Percentiles rank a stretch among this genome's conserved stretches.
phyloP scores from a whole-genome alignment of 2,329 filamentous ascomycete genomes.

The Chrysosporium queenslandicum region DNA sequence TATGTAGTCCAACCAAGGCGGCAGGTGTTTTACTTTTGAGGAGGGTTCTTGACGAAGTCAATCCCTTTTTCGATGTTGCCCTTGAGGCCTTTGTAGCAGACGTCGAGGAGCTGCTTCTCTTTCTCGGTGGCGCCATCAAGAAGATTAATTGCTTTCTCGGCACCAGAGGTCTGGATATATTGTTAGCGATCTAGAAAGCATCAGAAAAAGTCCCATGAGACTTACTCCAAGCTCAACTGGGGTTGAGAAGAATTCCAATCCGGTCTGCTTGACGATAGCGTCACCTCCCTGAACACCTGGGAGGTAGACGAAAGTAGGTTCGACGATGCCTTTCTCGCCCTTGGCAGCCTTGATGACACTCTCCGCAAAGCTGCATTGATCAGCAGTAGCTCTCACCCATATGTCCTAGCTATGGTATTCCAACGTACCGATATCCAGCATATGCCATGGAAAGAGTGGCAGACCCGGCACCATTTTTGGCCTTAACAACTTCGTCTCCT shows the following conservation, averaged over 20 bases:
- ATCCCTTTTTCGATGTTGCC: conserved; percentile 93
- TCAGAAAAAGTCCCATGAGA: conserved; percentile 19
- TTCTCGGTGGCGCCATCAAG: conserved; percentile 67
- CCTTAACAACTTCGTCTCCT: conserved; percentile 92
- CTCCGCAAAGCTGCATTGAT: conserved; percentile 62
- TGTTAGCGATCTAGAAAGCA: conserved; percentile 22
- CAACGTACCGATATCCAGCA: conserved; percentile 73
- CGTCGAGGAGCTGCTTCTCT: conserved; percentile 79
- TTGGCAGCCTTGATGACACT: conserved; percentile 79
- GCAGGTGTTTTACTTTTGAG: conserved; percentile 61
- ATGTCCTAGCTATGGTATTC: background rate
- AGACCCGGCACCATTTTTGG: conserved; percentile 83
- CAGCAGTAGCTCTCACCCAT: conserved; percentile 14
- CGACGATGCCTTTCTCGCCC: conserved; percentile 85
- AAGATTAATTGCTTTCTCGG: conserved; percentile 73
- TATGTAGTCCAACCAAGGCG: conserved; percentile 7
- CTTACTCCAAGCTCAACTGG: conserved; percentile 91
- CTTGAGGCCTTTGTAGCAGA: conserved; percentile 66
- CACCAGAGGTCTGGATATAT: conserved; percentile 59
- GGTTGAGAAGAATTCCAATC: conserved; percentile 89
- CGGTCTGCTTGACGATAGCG: conserved; percentile 71
- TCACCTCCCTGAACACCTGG: conserved; percentile 80
- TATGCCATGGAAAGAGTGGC: conserved; percentile 92
- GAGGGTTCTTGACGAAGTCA: conserved; percentile 75
- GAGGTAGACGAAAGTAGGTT: conserved; percentile 94